Conservation (phyloP, 805 yeast genomes). For the Lipomyces anomalus region DNA sequence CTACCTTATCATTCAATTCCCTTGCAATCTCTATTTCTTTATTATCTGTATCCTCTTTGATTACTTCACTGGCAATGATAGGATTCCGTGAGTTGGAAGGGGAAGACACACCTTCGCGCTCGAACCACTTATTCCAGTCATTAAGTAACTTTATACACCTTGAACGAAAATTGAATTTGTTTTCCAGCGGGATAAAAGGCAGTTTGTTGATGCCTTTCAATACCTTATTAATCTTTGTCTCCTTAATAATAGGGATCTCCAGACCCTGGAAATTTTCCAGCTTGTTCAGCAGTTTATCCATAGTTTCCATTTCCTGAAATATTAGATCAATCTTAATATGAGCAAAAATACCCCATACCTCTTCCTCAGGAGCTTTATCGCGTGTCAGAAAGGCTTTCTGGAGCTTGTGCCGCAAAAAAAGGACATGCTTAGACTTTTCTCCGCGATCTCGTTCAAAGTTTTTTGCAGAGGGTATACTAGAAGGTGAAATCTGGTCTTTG, state of each 20-base stretch:
- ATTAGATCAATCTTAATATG: no score
- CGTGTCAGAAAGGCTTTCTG: slow-evolving; percentile 31
- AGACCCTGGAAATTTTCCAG: slow-evolving; percentile 31
- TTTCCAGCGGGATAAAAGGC: slow-evolving; percentile 29
- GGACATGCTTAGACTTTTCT: slow-evolving; percentile 27
- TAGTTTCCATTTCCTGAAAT: slow-evolving; percentile 29
- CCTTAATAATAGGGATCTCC: slow-evolving; percentile 30
- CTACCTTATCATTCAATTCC: no score
- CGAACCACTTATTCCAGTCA: slow-evolving; percentile 25
- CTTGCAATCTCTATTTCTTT: no score
- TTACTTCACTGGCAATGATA: no score
- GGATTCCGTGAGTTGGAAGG: neutral
- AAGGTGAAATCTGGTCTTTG: no score
- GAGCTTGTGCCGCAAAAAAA: slow-evolving; percentile 31
- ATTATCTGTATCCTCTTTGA: no score
- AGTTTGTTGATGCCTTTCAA: slow-evolving; percentile 31
- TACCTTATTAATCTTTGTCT: slow-evolving; percentile 34
- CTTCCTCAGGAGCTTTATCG: slow-evolving; percentile 26
- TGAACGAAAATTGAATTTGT: slow-evolving; percentile 29
- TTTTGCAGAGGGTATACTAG: no score
- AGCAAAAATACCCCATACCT: no score
- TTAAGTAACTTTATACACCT: slow-evolving; percentile 28
- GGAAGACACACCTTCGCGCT: no score
- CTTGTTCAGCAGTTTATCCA: slow-evolving; percentile 28
- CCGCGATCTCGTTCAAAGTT: no score